Percentiles rank a stretch among this genome's conserved stretches.
These are phyloP conservation scores for Apiospora arundinis DNA, from an alignment of 2,329 filamentous ascomycete species.

Conservation along the genomic window DNA sequence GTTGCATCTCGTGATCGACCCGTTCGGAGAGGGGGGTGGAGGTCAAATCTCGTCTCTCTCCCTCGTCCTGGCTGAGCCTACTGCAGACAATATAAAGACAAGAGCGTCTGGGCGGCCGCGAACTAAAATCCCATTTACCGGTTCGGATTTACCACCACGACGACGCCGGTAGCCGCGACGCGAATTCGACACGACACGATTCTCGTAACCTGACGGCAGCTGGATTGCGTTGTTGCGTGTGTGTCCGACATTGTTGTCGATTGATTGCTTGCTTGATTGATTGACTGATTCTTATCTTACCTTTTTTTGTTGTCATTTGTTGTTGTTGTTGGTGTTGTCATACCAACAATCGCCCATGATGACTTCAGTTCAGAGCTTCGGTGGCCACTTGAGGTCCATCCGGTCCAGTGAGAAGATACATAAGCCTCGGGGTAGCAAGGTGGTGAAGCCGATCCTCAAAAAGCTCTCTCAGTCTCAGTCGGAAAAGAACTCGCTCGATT, in stretches of 20 bases:
- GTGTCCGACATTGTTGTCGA: neutral
- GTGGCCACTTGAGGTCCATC: slow-evolving; percentile 34
- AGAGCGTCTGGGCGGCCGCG: neutral
- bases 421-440: slow-evolving; percentile 54
- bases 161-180: slow-evolving; percentile 12
- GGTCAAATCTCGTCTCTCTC: too few species aligned
- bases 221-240: slow-evolving; percentile 15
- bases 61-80: neutral
- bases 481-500: slow-evolving; percentile 67
- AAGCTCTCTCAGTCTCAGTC: slow-evolving; percentile 56
- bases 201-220: slow-evolving; percentile 5
- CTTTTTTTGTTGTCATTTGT: neutral
- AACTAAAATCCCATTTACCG: neutral
- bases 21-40: too few species aligned
- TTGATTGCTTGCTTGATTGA: slow-evolving; percentile 22
- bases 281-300: neutral
- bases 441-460: slow-evolving; percentile 68
- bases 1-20: too few species aligned
- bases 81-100: slow-evolving; percentile 4
- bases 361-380: slow-evolving; percentile 44
- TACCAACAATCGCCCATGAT: slow-evolving; percentile 28
- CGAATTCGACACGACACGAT: neutral
- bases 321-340: neutral
- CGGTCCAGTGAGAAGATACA: slow-evolving; percentile 41
- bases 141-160: slow-evolving; percentile 1